phyloP scores from a whole-genome alignment of 2,329 filamentous ascomycete genomes.

The Passalora sequoiae region DNA sequence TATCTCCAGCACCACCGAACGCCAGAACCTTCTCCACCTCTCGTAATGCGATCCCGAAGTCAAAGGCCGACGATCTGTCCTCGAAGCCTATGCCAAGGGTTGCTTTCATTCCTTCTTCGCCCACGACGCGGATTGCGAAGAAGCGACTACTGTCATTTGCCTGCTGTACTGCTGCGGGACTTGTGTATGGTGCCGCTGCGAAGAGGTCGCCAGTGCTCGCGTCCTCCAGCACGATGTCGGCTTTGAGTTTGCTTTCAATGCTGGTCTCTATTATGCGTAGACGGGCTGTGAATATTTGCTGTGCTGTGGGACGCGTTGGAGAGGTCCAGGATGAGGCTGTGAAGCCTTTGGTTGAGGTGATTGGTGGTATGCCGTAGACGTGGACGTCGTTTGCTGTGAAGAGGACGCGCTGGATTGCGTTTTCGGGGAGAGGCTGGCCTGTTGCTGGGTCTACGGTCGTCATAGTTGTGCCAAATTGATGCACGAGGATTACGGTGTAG shows the following conservation, averaged over 20 bases:
- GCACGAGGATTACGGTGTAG: neutral
- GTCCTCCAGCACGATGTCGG: slow-evolving; percentile 75
- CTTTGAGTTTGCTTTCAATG: slow-evolving; percentile 21
- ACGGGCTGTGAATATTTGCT: slow-evolving; percentile 80
- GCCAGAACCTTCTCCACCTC: slow-evolving; percentile 68
- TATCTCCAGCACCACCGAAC: slow-evolving; percentile 52
- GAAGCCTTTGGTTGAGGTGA: slow-evolving; percentile 73
- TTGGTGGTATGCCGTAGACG: slow-evolving; percentile 81
- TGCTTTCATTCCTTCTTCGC: slow-evolving; percentile 69
- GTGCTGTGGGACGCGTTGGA: slow-evolving; percentile 56
- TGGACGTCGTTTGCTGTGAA: slow-evolving; percentile 71
- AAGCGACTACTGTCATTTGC: slow-evolving; percentile 76
- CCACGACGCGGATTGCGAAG: slow-evolving; percentile 76
- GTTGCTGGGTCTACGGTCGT: slow-evolving; percentile 66
- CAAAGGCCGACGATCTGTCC: slow-evolving; percentile 78
- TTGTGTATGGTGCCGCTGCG: slow-evolving; percentile 74
- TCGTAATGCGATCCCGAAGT: slow-evolving; percentile 75
- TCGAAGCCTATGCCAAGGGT: slow-evolving; percentile 81
- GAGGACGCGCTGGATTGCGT: slow-evolving; percentile 79
- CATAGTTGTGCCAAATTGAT: slow-evolving; percentile 44
- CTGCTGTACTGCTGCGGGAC: slow-evolving; percentile 63
- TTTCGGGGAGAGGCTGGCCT: slow-evolving; percentile 52
- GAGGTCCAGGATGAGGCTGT: slow-evolving; percentile 70
- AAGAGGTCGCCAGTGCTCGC: slow-evolving; percentile 67
- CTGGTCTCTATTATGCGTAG: slow-evolving; percentile 51